phyloP scores from a whole-genome alignment of 257 asterid species.

The Solanum chiquidenum region DNA sequence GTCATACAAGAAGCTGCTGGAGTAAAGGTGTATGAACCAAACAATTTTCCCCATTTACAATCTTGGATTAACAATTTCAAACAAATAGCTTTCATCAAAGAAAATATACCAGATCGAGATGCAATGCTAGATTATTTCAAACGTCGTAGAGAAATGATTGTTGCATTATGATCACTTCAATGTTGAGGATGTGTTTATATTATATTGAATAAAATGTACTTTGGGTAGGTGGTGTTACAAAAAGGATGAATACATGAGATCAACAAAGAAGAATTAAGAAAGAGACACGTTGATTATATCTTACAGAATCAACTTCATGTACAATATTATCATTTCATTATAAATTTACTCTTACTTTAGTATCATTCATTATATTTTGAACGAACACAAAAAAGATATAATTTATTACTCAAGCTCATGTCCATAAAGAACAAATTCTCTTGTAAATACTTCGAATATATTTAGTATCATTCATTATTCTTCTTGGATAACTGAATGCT shows the following conservation, averaged over 20 bases:
- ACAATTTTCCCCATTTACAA: not conserved
- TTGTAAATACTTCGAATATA: not conserved
- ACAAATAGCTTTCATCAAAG: conserved; percentile 8
- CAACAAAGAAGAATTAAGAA: no score
- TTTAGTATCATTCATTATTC: no score
- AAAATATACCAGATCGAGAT: not conserved
- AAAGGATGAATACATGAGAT: not conserved
- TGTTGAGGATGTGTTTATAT: not conserved
- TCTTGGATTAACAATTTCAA: conserved; percentile 12
- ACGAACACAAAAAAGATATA: not conserved
- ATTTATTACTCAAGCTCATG: not conserved
- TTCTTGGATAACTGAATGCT: not conserved
- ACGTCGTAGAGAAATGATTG: not conserved
- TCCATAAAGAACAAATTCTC: not conserved
- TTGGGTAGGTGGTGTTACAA: not conserved
- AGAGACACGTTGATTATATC: no score
- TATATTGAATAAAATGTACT: not conserved
- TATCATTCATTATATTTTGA: not conserved
- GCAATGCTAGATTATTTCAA: not conserved
- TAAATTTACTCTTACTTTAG: not conserved
- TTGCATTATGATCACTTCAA: not conserved
- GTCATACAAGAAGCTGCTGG: conserved; percentile 9
- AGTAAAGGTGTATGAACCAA: conserved; percentile 1
- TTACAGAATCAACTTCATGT: not conserved
- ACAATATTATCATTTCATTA: not conserved